Percentiles rank a stretch among this genome's conserved stretches.
These are phyloP conservation scores for Chytridiales sp. DNA, from an alignment of 371 early-diverging fungal species.

Conservation along the genomic window DNA sequence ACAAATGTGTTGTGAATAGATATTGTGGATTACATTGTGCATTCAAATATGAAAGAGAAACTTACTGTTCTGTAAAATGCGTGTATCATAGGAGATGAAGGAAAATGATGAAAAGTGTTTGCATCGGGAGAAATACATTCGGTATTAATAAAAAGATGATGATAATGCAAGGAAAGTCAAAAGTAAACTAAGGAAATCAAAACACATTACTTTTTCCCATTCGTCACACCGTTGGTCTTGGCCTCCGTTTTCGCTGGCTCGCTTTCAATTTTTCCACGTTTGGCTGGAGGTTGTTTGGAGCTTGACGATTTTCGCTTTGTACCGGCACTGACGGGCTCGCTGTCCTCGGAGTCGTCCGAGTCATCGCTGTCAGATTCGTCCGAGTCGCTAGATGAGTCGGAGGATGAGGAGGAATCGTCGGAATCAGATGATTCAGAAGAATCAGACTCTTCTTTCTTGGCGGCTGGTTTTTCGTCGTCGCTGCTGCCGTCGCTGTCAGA, in stretches of 20 bases:
- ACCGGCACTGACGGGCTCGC: no score
- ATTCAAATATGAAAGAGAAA: neutral
- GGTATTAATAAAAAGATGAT: no score
- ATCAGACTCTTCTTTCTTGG: neutral
- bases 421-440: neutral
- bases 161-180: no score
- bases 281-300: no score
- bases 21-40: conserved; percentile 6
- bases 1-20: neutral
- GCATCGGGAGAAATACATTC: neutral
- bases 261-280: no score
- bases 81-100: conserved; percentile 4
- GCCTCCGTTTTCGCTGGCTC: no score
- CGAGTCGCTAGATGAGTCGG: neutral
- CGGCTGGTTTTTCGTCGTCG: neutral
- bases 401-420: neutral
- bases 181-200: no score
- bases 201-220: no score
- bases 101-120: neutral
- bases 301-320: no score
- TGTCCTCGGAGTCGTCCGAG: conserved; percentile 1
- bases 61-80: neutral
- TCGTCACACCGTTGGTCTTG: no score
- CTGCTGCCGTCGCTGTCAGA: conserved; percentile 1
- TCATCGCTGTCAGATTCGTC: neutral